A percentile compares a stretch with the other conserved stretches of the same genome.
Conservation (phyloP, 164 flowering plant genomes). For the Magnolia officinalis region DNA sequence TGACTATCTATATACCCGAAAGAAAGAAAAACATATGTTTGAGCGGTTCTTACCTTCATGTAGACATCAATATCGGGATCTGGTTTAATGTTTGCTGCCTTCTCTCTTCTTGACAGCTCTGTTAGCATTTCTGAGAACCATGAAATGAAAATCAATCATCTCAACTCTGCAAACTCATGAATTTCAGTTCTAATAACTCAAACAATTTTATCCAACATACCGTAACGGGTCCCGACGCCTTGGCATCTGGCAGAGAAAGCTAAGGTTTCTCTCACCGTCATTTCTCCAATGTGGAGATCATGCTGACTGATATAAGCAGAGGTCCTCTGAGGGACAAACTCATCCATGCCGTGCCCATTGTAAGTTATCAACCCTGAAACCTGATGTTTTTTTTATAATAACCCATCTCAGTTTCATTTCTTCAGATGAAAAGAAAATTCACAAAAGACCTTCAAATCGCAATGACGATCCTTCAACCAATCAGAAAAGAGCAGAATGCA, state of each 20-base stretch:
- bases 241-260: conserved; percentile 70
- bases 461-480: no score
- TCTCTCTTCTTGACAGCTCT: conserved; percentile 35
- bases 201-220: conserved; percentile 24
- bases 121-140: conserved; percentile 24
- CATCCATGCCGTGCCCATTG: conserved; percentile 55
- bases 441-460: neutral
- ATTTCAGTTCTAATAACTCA: neutral
- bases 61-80: conserved; percentile 34
- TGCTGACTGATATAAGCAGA: conserved; percentile 61
- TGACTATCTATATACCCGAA: neutral
- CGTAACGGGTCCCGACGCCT: conserved; percentile 55
- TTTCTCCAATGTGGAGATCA: conserved; percentile 55
- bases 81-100: conserved; percentile 35
- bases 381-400: conserved; percentile 18
- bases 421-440: neutral
- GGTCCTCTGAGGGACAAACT: conserved; percentile 61
- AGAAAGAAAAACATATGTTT: neutral
- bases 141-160: neutral
- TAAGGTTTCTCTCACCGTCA: conserved; percentile 69
- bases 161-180: neutral
- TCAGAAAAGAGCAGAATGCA: neutral
- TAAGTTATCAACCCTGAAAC: conserved; percentile 51
- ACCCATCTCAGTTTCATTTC: neutral
- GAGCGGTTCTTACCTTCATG: conserved; percentile 30